Evolutionary conservation across 257 asterid species (phyloP).

Genomic region (Gentiana dahurica): DNA sequence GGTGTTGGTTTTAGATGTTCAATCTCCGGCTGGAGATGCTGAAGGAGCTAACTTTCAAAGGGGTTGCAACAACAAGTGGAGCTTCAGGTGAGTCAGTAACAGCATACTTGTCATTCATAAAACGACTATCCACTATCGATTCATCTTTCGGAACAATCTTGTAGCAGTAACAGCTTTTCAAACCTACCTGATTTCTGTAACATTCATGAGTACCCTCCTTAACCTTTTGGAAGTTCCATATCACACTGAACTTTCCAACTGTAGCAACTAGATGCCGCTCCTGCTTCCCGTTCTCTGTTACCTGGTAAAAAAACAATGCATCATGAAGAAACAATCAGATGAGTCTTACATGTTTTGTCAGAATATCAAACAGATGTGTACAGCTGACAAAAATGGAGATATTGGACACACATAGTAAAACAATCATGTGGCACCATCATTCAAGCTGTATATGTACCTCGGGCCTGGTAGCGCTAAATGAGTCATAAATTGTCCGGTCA

Average conservation of each 20-base stretch:
- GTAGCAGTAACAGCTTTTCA: constrained; percentile 97
- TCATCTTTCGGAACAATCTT: constrained; percentile 81
- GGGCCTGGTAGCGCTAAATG: no score
- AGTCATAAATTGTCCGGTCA: no score
- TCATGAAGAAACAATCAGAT: no score
- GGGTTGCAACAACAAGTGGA: constrained; percentile 95
- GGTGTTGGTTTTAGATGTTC: no score
- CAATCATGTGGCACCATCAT: no score
- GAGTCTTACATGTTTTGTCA: background rate
- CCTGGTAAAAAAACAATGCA: constrained; percentile 34
- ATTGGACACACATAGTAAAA: no score
- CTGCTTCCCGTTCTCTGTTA: constrained; percentile 94
- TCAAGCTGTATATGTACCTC: no score
- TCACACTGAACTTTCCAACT: constrained; percentile 83
- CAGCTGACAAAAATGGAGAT: no score
- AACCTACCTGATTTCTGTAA: constrained; percentile 85
- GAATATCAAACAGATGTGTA: no score
- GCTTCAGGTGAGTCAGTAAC: constrained; percentile 72
- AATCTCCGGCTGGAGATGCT: constrained; percentile 66
- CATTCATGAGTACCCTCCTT: constrained; percentile 85
- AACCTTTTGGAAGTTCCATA: constrained; percentile 96
- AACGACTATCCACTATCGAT: constrained; percentile 84
- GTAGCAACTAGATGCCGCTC: constrained; percentile 94
- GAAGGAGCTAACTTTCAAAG: constrained; percentile 83
- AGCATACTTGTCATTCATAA: constrained; percentile 88